phyloP scores from a whole-genome alignment of 331 rosid species.

The Quercus phellos region DNA sequence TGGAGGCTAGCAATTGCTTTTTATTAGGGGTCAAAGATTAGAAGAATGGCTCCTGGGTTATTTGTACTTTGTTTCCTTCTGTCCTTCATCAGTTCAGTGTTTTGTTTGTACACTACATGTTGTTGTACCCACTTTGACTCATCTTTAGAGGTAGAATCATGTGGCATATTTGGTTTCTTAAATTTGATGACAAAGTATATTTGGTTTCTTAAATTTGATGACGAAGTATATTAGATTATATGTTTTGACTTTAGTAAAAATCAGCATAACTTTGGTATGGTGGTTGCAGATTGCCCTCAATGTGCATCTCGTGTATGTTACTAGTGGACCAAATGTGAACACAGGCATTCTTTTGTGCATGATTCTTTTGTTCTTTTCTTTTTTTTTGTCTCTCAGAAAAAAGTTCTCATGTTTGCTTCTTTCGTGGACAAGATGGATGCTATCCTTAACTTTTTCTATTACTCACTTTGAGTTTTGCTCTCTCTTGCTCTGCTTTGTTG shows the following conservation, averaged over 20 bases:
- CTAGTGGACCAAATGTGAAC: neutral
- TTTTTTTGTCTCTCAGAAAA: neutral
- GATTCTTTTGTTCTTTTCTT: too few species aligned
- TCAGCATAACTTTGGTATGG: neutral
- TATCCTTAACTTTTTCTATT: too few species aligned
- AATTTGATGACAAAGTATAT: neutral
- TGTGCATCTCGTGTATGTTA: neutral
- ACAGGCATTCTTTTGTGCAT: too few species aligned
- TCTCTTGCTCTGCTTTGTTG: too few species aligned
- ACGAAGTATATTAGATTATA: neutral
- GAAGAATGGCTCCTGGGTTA: neutral
- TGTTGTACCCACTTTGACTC: neutral
- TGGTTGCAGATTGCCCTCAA: neutral
- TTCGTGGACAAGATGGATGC: neutral
- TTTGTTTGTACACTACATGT: neutral
- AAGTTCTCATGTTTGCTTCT: neutral
- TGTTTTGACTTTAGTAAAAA: neutral
- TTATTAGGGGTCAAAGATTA: neutral
- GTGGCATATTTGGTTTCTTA: neutral
- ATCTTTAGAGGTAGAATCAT: neutral
- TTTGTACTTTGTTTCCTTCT: neutral
- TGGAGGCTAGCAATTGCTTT: neutral
- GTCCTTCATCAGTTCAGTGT: neutral
- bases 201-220: neutral
- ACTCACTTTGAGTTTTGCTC: too few species aligned